Percentiles rank a stretch among this genome's conserved stretches.
phyloP scores from a whole-genome alignment of 2,329 filamentous ascomycete genomes.

The Talaromyces sp. region DNA sequence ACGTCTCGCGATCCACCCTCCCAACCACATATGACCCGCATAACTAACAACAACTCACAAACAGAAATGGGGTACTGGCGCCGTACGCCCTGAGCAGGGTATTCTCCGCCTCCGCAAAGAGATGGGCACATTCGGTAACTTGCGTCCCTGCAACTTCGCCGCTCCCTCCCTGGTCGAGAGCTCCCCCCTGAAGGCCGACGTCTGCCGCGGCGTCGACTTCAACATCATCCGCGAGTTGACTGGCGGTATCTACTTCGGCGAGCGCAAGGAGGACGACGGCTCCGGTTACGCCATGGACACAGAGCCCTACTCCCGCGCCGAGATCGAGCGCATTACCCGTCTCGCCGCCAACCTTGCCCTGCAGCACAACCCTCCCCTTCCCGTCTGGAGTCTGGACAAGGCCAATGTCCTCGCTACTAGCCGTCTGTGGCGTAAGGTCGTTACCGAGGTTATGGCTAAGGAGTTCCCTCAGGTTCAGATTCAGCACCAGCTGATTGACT shows the following conservation, averaged over 20 bases:
- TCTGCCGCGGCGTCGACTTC: slow-evolving; percentile 88
- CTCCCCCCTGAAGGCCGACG: slow-evolving; percentile 82
- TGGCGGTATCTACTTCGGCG: slow-evolving; percentile 93
- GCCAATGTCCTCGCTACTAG: slow-evolving; percentile 93
- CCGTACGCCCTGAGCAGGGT: slow-evolving; percentile 88
- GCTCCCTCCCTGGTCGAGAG: slow-evolving; percentile 79
- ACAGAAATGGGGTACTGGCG: slow-evolving; percentile 85
- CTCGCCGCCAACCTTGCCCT: slow-evolving; percentile 81
- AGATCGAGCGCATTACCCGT: slow-evolving; percentile 86
- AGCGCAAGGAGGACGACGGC: slow-evolving; percentile 74
- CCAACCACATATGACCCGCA: background rate
- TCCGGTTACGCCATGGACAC: slow-evolving; percentile 80
- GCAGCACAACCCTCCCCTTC: slow-evolving; percentile 72
- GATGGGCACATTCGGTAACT: slow-evolving; percentile 91
- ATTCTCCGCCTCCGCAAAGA: slow-evolving; percentile 90
- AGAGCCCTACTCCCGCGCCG: slow-evolving; percentile 79
- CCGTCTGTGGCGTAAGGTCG: slow-evolving; percentile 84
- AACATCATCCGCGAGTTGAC: slow-evolving; percentile 91
- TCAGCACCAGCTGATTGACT: slow-evolving; percentile 90
- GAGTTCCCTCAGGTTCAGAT: slow-evolving; percentile 88
- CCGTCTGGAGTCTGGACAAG: slow-evolving; percentile 90
- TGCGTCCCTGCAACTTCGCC: slow-evolving; percentile 94
- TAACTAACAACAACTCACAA: background rate
- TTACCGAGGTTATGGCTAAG: slow-evolving; percentile 78
- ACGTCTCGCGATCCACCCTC: slow-evolving; percentile 31